Percentiles rank a stretch among this genome's conserved stretches.
Evolutionary conservation across 2,329 filamentous ascomycete genomes (phyloP).

Genomic region (Paraphoma sp.): DNA sequence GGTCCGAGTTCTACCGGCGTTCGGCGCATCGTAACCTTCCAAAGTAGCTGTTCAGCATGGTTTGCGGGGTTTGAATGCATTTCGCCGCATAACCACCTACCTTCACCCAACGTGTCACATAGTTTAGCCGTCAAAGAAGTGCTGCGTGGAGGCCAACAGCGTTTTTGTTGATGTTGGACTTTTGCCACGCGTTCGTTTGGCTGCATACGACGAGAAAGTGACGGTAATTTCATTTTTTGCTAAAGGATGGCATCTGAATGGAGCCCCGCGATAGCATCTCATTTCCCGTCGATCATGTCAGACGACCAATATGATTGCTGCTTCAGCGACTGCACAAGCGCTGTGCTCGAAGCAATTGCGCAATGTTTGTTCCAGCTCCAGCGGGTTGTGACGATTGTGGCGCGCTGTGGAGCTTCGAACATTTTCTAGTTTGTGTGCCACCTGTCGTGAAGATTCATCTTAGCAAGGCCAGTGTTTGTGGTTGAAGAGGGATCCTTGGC

Average conservation of each 20-base stretch:
- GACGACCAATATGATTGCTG: slow-evolving; percentile 5
- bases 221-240: slow-evolving; percentile 32
- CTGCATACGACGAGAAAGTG: slow-evolving; percentile 17
- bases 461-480: slow-evolving; percentile 27
- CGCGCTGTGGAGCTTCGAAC: slow-evolving; percentile 4
- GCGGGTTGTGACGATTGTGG: slow-evolving; percentile 15
- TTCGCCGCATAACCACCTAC: slow-evolving; percentile 15
- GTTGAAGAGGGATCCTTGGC: slow-evolving; percentile 27
- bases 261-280: slow-evolving; percentile 23
- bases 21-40: neutral
- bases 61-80: slow-evolving; percentile 3
- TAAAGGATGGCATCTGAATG: slow-evolving; percentile 20
- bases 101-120: neutral
- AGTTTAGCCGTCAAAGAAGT: slow-evolving; percentile 15
- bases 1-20: neutral
- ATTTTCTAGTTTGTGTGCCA: slow-evolving; percentile 15
- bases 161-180: slow-evolving; percentile 3
- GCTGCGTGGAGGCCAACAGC: neutral
- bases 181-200: slow-evolving; percentile 4
- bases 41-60: neutral
- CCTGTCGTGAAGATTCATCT: slow-evolving; percentile 19
- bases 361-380: slow-evolving; percentile 3
- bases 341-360: slow-evolving; percentile 1
- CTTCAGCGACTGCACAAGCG: slow-evolving; percentile 1
- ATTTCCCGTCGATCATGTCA: slow-evolving; percentile 28